Base-by-base conservation (phyloP, 1,139 yeast genomes). In the Chernovozyma sophiae-reginae region DNA sequence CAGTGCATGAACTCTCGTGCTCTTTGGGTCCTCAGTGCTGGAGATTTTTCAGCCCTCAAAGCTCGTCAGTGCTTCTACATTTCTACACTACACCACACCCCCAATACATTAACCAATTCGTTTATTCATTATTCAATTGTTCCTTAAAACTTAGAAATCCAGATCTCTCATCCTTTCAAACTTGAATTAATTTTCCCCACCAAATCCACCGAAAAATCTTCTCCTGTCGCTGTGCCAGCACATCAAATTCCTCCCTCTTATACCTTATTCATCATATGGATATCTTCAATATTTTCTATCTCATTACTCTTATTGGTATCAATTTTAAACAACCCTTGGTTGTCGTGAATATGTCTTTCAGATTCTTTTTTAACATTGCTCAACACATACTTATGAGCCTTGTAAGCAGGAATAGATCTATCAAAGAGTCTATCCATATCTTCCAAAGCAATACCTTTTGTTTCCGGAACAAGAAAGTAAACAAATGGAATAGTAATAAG, bases 381-480 rank as follows among this genome's bases (percentile, higher is more conserved):
- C 45, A 58, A 35, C 1, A 61, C 62, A 36, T 54, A 45, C 12
- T 43, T 36, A 36, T 53, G 51, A 8, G 64, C 62, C 35, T 47
- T 51, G 60, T 62, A 57, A 2, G 66, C 62, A 2, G 60, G 58
- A 7, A 58, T 61, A n/a, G n/a, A n/a, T n/a, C n/a, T n/a, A 42
- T 63, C 66, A 41, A 71, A 71, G 36, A 71, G 48, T 31, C 60
- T 49, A 40, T 67, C 75, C 30, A 68, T 60, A 34, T 68, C 69
- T 43, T 68, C 73, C 40, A 68, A 52, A 10, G 74, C 71, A 17
- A 70, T 61, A 34, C 63, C 65, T 48, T 64, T 67, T 7, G 76
- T 68, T 48, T 71, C 77, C 8, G 76, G 77, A 41, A 68, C 66
- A 11, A 70, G 49, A 34, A 67, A 56, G 44, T 49, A 57, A 25